A percentile compares a stretch with the other conserved stretches of the same genome.
Conservation (phyloP, 2,329 filamentous ascomycete species). For the Colletotrichum sp. region DNA sequence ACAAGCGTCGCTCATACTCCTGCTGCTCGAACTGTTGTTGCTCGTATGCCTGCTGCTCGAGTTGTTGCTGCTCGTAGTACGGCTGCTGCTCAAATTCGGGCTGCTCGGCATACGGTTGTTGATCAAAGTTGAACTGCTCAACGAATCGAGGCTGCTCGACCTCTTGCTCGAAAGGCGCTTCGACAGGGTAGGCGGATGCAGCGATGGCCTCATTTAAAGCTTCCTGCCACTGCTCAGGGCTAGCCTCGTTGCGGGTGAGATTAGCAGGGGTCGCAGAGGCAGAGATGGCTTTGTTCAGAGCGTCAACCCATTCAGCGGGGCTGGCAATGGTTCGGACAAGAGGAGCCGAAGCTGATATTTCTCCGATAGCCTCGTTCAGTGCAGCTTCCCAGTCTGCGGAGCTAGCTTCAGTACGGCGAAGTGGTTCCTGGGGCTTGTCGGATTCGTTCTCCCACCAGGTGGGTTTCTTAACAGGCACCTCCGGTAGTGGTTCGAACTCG, state of each 20-base stretch:
- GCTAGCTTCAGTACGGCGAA: not conserved
- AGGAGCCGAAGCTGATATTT: not conserved
- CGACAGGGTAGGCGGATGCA: not conserved
- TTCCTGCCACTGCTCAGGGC: constrained; percentile 10
- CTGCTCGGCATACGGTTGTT: not conserved
- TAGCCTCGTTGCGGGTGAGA: constrained; percentile 9
- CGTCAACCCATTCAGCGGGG: constrained; percentile 14
- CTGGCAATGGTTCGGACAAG: constrained; percentile 12
- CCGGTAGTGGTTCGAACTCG: constrained; percentile 9
- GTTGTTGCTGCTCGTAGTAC: not conserved
- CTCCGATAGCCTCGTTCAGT: constrained; percentile 3
- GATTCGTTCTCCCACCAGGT: constrained; percentile 17
- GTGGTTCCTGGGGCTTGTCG: not conserved
- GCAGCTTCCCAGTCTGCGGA: constrained; percentile 21
- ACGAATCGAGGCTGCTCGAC: not conserved
- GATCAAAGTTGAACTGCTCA: not conserved
- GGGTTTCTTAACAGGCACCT: not conserved
- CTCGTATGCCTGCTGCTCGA: not conserved
- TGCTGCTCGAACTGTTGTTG: not conserved
- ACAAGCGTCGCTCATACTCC: not conserved
- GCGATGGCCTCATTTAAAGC: constrained; percentile 22
- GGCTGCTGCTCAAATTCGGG: not conserved
- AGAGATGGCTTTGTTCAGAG: constrained; percentile 13
- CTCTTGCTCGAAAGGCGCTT: not conserved
- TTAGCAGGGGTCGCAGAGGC: not conserved